Evolutionary conservation across 192 early-diverging fungal species (phyloP).

Genomic region (Mortierella claussenii): DNA sequence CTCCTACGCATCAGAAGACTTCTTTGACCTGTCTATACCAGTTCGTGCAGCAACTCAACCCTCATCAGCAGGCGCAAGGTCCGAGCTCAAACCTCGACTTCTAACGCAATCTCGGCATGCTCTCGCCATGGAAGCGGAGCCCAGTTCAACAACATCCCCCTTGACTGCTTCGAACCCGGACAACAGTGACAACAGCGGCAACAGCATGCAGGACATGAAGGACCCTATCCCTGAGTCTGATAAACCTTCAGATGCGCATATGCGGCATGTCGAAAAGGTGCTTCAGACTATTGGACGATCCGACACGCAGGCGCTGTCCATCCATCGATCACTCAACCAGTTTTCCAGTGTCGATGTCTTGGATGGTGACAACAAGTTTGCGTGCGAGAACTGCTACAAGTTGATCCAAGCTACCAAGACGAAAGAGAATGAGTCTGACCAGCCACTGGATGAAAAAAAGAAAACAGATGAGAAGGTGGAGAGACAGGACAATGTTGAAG

Average conservation of each 20-base stretch:
- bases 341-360: conserved; percentile 71
- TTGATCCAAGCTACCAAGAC: conserved; percentile 10
- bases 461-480: neutral
- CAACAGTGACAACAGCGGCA: neutral
- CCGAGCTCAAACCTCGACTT: conserved; percentile 14
- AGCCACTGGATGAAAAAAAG: conserved; percentile 1
- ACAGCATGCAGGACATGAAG: neutral
- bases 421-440: neutral
- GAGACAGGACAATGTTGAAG: neutral
- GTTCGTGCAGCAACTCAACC: conserved; percentile 28
- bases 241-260: conserved; percentile 19
- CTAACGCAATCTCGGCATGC: conserved; percentile 11
- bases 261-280: conserved; percentile 33
- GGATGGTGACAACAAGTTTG: conserved; percentile 71
- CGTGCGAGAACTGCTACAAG: conserved; percentile 74
- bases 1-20: conserved; percentile 70
- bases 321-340: conserved; percentile 57
- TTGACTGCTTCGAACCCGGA: too few relatives aligned
- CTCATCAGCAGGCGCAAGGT: neutral
- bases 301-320: conserved; percentile 30
- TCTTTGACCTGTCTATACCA: conserved; percentile 69
- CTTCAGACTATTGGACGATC: conserved; percentile 24
- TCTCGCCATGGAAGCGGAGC: neutral
- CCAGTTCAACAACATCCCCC: neutral
- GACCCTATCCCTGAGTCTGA: conserved; percentile 16